These are phyloP conservation scores for Leptodermis oblonga DNA, from an alignment of 257 asterid species.

Conservation along the genomic window DNA sequence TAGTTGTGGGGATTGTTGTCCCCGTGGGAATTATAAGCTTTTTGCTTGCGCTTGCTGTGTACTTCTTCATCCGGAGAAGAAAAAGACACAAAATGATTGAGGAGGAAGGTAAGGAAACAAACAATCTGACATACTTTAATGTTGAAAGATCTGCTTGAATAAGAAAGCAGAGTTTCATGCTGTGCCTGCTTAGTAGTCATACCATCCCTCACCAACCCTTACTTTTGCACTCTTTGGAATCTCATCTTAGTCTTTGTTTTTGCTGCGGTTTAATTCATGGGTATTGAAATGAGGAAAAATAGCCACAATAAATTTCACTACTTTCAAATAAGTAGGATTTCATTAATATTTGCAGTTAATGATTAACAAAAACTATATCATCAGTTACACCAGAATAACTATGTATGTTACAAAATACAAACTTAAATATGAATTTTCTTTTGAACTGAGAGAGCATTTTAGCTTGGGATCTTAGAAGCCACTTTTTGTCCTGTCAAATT, in stretches of 20 bases:
- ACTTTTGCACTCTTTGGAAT: neutral
- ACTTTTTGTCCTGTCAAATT: conserved; percentile 11
- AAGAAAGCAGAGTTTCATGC: neutral
- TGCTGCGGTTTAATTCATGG: neutral
- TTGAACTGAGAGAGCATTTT: neutral
- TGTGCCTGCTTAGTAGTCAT: too few relatives aligned
- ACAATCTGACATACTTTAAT: too few relatives aligned
- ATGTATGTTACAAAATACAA: neutral
- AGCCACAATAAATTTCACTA: neutral
- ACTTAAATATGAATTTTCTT: neutral
- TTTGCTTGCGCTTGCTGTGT: conserved; percentile 32
- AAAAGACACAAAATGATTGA: conserved; percentile 32
- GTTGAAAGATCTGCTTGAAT: too few relatives aligned
- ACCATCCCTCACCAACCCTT: too few relatives aligned
- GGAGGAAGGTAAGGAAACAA: conserved; percentile 46
- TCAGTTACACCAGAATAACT: neutral
- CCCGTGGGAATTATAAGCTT: conserved; percentile 36
- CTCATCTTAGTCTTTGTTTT: neutral
- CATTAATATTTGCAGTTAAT: neutral
- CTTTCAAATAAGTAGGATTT: neutral
- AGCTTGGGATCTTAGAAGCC: neutral
- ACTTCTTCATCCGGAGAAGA: conserved; percentile 33
- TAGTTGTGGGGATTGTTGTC: conserved; percentile 58
- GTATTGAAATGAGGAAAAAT: neutral
- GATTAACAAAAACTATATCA: neutral